phyloP scores from a whole-genome alignment of 306 rosid species.

The Malus fusca region DNA sequence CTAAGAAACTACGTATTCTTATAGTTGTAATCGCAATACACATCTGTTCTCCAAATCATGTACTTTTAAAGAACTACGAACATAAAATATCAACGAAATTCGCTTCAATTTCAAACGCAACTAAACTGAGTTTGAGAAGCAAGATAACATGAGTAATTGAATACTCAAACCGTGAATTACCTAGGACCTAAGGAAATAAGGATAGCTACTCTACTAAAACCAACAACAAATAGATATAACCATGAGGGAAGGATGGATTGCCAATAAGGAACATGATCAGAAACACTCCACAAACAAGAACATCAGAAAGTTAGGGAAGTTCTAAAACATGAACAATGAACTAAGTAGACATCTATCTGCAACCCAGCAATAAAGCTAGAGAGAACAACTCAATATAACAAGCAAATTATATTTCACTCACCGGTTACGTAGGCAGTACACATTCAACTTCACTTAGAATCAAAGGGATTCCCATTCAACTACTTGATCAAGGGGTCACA shows the following conservation, averaged over 20 bases:
- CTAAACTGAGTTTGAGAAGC: not conserved
- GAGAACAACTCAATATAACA: not conserved
- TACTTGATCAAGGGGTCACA: not conserved
- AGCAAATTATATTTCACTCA: not conserved
- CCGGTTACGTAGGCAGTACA: not conserved
- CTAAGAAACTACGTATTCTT: not conserved
- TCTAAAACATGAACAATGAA: not conserved
- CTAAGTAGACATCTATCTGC: not conserved
- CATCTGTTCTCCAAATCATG: not conserved
- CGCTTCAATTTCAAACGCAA: not conserved
- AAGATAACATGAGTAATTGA: not conserved
- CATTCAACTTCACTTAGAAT: not conserved
- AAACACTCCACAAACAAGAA: not conserved
- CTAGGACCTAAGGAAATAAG: not conserved
- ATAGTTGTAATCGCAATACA: not conserved
- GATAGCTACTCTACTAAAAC: not conserved
- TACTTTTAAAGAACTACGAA: not conserved
- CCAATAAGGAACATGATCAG: not conserved
- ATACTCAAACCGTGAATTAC: not conserved
- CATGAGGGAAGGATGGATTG: not conserved
- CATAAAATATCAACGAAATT: not conserved
- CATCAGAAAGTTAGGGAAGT: not conserved
- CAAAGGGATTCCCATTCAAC: not conserved
- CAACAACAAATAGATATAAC: not conserved
- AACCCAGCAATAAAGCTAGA: not conserved